Base-by-base conservation (phyloP, 2,329 filamentous ascomycete genomes). In the Penicillium sp. region DNA sequence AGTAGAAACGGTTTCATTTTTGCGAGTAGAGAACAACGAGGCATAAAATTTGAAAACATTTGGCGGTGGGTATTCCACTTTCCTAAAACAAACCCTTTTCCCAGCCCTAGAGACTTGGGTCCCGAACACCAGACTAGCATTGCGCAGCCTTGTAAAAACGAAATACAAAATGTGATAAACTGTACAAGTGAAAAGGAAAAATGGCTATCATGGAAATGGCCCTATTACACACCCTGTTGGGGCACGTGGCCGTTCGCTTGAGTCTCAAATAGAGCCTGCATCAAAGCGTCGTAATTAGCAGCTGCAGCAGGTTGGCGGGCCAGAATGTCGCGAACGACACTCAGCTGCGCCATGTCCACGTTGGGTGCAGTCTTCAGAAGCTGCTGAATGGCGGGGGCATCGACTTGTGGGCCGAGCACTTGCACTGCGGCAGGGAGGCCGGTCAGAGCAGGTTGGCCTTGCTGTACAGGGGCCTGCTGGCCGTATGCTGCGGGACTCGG, bases 341-440 rank as follows among this genome's bases (percentile, higher is more conserved):
- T 75, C 78, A 93, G 84, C 63, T 94, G 87, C 15, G 78, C 72
- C n/a, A 79, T 75, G 40, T 82, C 77, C 75, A 86, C 87, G 43
- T 79, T 77, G 19, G 77, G 80, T 1, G 83, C 84, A 56, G 87
- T 82, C 5, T 82, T 79, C 39, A 88, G 72, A 4, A 90, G 71
- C 58, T 88, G 85, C 22, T 80, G 75, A 8, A 87, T 81, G 0
- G 84, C 85, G 0, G 84, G 80, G 15, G 80, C 79, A 21, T 73
- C 74, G 12, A 83, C 78, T 39, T 84, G 73, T 0, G 75, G 67
- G 0, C 85, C 85, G 0, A 88, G 74, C 1, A 87, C 78, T 51
- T 84, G 77, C 1, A 75, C 70, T 0, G 85, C 85, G 15, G 79
- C 72, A 2, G 72, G 69, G 57, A 82, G 72, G 4, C 83, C 83